Evolutionary conservation across 352 stramenopile genomes (phyloP).

Genomic region (Globisporangium cystogenes): DNA sequence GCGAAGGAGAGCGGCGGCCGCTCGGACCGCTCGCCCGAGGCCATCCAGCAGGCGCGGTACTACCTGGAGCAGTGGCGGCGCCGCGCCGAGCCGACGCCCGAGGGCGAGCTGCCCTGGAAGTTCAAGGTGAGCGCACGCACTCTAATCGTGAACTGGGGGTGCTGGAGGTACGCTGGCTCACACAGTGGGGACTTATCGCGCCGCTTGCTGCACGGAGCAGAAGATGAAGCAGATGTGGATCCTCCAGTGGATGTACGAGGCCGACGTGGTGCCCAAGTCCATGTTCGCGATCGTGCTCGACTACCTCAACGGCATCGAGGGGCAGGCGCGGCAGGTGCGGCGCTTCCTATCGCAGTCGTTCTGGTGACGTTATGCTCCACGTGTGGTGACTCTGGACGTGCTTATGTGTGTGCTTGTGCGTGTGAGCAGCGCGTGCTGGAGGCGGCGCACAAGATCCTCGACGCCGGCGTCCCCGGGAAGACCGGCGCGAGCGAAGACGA

Average conservation of each 20-base stretch:
- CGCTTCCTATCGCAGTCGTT: background rate
- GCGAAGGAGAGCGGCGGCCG: slow-evolving; percentile 50
- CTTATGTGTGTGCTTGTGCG: background rate
- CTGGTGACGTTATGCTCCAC: no score
- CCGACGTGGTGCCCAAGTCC: slow-evolving; percentile 73
- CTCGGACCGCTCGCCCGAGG: slow-evolving; percentile 64
- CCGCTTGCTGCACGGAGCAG: slow-evolving; percentile 13
- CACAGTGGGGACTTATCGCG: background rate
- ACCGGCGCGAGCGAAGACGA: slow-evolving; percentile 37
- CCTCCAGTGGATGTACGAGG: slow-evolving; percentile 78
- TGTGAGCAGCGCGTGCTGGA: slow-evolving; percentile 51
- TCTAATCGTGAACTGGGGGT: no score
- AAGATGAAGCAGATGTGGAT: slow-evolving; percentile 86
- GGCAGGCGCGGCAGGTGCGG: slow-evolving; percentile 37
- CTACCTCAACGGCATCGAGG: slow-evolving; percentile 69
- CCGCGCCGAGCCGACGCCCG: slow-evolving; percentile 36
- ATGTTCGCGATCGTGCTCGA: slow-evolving; percentile 72
- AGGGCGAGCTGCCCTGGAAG: slow-evolving; percentile 67
- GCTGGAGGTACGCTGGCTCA: no score
- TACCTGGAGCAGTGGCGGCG: slow-evolving; percentile 77
- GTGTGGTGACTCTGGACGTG: background rate
- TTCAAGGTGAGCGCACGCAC: slow-evolving; percentile 49
- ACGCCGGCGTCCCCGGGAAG: slow-evolving; percentile 50
- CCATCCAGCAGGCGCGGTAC: slow-evolving; percentile 78
- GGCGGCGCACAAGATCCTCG: slow-evolving; percentile 65